Base-by-base conservation (phyloP, 495 filamentous ascomycete genomes). In the Neurospora sp. region DNA sequence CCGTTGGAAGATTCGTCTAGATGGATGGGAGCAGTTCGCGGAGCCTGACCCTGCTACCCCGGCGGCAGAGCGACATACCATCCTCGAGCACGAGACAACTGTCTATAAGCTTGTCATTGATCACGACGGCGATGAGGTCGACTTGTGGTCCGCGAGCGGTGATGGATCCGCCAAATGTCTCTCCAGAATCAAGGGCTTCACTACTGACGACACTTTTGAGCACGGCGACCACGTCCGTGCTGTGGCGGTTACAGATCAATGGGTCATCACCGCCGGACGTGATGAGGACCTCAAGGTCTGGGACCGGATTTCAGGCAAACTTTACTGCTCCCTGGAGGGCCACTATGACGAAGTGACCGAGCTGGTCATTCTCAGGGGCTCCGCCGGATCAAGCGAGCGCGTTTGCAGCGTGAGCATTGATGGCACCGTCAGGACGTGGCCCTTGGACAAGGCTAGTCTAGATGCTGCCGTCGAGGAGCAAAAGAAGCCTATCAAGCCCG, bases 271-370 rank as follows among this genome's bases (percentile, higher is more conserved):
- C 0, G 94, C 90, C 0, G 97, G 96, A 72, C 84, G 96, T 71
- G 93, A 97, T 78, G 96, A 99, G 81, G 89, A 96, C 73, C 87
- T 99, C 69, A 91, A 95, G 73, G 88, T 98, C 14, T 99, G 95
- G 95, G 91, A 97, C 79, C 78, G 80, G 48, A 53, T 83, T 76
- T 92, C 87, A 69, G 96, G 94, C 18, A 87, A 91, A 74, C 85
- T 97, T 66, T 85, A 91, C 75, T 91, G 92, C 77, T 87, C 88
- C 3, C 93, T 95, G 71, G 86, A 88, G 20, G 96, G 96, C 1
- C 96, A 99, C 80, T 98, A 88, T 79, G 93, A 98, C 75, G 96
- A 98, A 78, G 91, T 99, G 38, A 97, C 92, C 5, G 93, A 91
- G 44, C 80, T 98, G 44, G 84, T 90, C 2, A 77, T 96, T 44